Evolutionary conservation across 2,329 filamentous ascomycete species (phyloP).

Genomic region (Lecanicillium sp.): DNA sequence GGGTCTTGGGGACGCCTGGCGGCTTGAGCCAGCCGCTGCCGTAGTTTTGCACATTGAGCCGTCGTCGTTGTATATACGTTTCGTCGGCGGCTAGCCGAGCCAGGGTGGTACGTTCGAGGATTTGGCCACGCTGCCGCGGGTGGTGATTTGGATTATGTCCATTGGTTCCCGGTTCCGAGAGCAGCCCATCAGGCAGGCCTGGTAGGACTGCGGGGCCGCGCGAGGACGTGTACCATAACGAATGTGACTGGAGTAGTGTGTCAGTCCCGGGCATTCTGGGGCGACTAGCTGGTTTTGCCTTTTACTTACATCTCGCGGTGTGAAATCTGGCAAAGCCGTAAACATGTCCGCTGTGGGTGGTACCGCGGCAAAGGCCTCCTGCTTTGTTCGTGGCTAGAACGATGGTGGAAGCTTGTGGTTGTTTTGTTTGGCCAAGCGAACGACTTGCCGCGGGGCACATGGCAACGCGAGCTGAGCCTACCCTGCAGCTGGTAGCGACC

Average conservation of each 20-base stretch:
- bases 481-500: no score
- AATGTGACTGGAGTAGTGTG: conserved; percentile 62
- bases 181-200: conserved; percentile 24
- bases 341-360: conserved; percentile 38
- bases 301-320: conserved; percentile 58
- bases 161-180: conserved; percentile 18
- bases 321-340: conserved; percentile 57
- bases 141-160: conserved; percentile 21
- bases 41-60: conserved; percentile 76
- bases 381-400: no score
- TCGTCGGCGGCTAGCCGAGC: conserved; percentile 70
- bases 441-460: no score
- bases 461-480: no score
- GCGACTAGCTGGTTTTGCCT: neutral
- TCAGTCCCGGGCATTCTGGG: neutral
- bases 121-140: conserved; percentile 32
- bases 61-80: conserved; percentile 65
- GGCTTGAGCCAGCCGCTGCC: conserved; percentile 87
- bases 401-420: no score
- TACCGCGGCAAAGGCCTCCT: neutral
- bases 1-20: conserved; percentile 79
- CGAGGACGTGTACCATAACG: conserved; percentile 65
- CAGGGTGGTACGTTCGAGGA: conserved; percentile 53
- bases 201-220: conserved; percentile 37
- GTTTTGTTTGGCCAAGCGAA: neutral